phyloP scores from a whole-genome alignment of 1,284 basidiomycete genomes.

The Cutaneotrichosporon mucoides region DNA sequence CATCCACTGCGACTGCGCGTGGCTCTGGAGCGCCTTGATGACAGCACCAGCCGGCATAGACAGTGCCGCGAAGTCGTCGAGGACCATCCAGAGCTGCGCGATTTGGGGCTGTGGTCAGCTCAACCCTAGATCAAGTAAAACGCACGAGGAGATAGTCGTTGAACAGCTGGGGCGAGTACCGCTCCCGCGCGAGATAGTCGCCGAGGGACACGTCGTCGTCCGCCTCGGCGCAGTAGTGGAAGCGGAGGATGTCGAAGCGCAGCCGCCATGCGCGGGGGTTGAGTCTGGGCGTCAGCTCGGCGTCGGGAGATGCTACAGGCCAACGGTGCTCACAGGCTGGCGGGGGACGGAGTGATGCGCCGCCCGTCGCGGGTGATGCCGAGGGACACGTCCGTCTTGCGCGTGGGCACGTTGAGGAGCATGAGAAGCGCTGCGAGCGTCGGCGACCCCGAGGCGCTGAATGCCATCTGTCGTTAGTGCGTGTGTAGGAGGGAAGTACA shows the following conservation, averaged over 20 bases:
- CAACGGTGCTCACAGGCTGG: neutral
- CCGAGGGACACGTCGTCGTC: slow-evolving; percentile 59
- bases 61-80: slow-evolving; percentile 14
- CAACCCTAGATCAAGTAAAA: neutral
- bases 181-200: slow-evolving; percentile 62
- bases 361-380: slow-evolving; percentile 61
- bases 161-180: slow-evolving; percentile 65
- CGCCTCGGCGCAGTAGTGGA: slow-evolving; percentile 53
- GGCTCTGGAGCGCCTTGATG: slow-evolving; percentile 3
- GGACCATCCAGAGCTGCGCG: slow-evolving; percentile 8
- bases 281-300: slow-evolving; percentile 39
- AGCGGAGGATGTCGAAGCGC: slow-evolving; percentile 71
- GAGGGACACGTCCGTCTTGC: slow-evolving; percentile 73
- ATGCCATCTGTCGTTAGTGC: slow-evolving; percentile 59
- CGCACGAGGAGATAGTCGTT: slow-evolving; percentile 76
- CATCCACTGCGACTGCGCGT: slow-evolving; percentile 56
- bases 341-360: neutral
- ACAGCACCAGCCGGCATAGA: slow-evolving; percentile 12
- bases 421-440: slow-evolving; percentile 71
- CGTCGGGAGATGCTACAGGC: too few species aligned
- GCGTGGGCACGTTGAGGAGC: slow-evolving; percentile 54
- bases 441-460: slow-evolving; percentile 73
- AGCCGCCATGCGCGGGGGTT: slow-evolving; percentile 69
- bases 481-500: slow-evolving; percentile 5
- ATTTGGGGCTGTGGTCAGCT: slow-evolving; percentile 15